A percentile compares a stretch with the other conserved stretches of the same genome.
Evolutionary conservation across 805 yeast species (phyloP).

Genomic region (Lipomyces starkeyi): DNA sequence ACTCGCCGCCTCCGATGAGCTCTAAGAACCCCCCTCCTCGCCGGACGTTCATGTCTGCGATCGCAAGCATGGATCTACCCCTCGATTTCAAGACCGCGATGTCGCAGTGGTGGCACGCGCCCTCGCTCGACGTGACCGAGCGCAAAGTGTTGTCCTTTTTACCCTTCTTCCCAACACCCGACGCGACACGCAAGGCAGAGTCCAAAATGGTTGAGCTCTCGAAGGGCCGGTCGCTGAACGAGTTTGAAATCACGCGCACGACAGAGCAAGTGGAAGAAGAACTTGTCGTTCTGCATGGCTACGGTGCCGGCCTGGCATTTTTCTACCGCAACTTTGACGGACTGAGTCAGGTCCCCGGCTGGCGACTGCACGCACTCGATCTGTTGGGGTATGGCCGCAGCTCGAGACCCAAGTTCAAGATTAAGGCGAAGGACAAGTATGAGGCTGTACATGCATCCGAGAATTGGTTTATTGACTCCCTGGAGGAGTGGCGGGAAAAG

Average conservation of each 20-base stretch:
- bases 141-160: constrained; percentile 59
- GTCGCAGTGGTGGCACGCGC: constrained; percentile 53
- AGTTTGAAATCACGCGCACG: constrained; percentile 59
- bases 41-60: constrained; percentile 21
- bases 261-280: constrained; percentile 48
- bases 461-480: constrained; percentile 66
- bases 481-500: constrained; percentile 64
- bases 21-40: constrained; percentile 19
- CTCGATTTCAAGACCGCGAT: constrained; percentile 49
- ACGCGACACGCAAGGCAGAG: constrained; percentile 42
- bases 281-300: constrained; percentile 85
- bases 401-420: constrained; percentile 70
- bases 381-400: constrained; percentile 90
- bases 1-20: background rate
- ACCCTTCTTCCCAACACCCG: constrained; percentile 53
- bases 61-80: constrained; percentile 44
- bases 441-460: constrained; percentile 59
- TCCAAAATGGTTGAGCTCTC: constrained; percentile 62
- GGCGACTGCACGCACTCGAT: constrained; percentile 87
- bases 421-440: constrained; percentile 42
- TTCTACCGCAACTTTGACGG: constrained; percentile 72
- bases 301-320: constrained; percentile 88
- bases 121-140: constrained; percentile 51
- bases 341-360: constrained; percentile 50
- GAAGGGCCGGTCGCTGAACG: constrained; percentile 66